A percentile compares a stretch with the other conserved stretches of the same genome.
Evolutionary conservation across 345 rosid genomes (phyloP).

Genomic region (Hypericum perforatum): DNA sequence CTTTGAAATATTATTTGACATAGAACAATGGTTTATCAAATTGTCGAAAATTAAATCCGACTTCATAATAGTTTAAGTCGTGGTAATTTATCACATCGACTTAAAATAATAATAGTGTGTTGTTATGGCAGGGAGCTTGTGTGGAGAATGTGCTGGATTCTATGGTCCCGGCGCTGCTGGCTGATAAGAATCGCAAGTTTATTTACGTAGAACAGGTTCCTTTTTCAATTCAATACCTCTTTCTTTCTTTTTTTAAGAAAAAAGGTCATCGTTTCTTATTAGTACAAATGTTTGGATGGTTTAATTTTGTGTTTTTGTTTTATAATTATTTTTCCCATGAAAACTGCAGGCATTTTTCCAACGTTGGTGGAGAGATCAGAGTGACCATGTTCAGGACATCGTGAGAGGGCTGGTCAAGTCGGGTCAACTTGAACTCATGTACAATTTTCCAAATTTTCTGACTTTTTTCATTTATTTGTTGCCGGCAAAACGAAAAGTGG

Average conservation of each 20-base stretch:
- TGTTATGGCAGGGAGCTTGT: constrained; percentile 37
- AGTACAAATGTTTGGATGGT: not conserved
- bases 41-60: too few species aligned
- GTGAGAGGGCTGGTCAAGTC: constrained; percentile 33
- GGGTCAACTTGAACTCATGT: constrained; percentile 48
- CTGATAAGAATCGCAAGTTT: constrained; percentile 45
- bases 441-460: not conserved
- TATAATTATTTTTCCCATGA: not conserved
- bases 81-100: not conserved
- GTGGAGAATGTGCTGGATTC: constrained; percentile 46
- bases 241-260: too few species aligned
- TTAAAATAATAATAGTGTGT: not conserved
- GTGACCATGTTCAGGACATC: constrained; percentile 20
- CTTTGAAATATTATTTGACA: too few species aligned
- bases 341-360: constrained; percentile 41
- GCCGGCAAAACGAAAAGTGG: too few species aligned
- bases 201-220: constrained; percentile 45
- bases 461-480: not conserved
- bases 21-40: too few species aligned
- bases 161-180: constrained; percentile 37
- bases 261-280: not conserved
- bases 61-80: not conserved
- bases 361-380: constrained; percentile 54
- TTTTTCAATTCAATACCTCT: not conserved
- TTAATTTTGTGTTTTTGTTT: not conserved